Conservation (phyloP, 345 rosid species). For the Acer campestre region DNA sequence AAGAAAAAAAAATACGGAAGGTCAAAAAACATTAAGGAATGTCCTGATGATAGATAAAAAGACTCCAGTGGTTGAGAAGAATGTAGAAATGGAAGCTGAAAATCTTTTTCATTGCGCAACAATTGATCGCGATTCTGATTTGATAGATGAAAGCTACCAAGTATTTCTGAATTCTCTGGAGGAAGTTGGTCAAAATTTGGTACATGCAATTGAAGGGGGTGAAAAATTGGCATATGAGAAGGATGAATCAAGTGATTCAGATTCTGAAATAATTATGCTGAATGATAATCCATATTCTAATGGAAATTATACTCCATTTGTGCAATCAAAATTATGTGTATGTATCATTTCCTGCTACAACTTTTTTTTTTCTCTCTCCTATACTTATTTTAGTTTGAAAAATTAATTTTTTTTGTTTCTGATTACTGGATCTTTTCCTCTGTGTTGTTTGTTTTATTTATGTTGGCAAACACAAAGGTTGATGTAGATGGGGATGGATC, state of each 20-base stretch:
- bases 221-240: slow-evolving; percentile 31
- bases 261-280: slow-evolving; percentile 50
- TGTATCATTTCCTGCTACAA: slow-evolving; percentile 19
- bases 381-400: background rate
- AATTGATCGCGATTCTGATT: slow-evolving; percentile 4
- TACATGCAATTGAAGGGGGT: slow-evolving; percentile 26
- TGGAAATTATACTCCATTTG: slow-evolving; percentile 42
- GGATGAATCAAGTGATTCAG: slow-evolving; percentile 38
- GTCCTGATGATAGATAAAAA: slow-evolving; percentile 12
- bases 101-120: slow-evolving; percentile 16
- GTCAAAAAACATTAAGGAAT: background rate
- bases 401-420: slow-evolving; percentile 22
- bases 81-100: slow-evolving; percentile 13
- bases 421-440: slow-evolving; percentile 6
- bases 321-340: slow-evolving; percentile 37
- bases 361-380: background rate
- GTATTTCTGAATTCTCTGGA: slow-evolving; percentile 19
- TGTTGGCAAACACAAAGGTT: slow-evolving; percentile 22
- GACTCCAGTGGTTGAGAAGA: slow-evolving; percentile 23
- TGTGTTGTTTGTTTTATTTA: slow-evolving; percentile 24
- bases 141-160: slow-evolving; percentile 33
- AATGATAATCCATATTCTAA: slow-evolving; percentile 33
- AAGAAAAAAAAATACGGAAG: slow-evolving; percentile 2
- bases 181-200: slow-evolving; percentile 16
- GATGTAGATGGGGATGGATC: slow-evolving; percentile 23